These are phyloP conservation scores for Hemisphaericaspora xylofermentans DNA, from an alignment of 1,139 yeast species.

Conservation along the genomic window DNA sequence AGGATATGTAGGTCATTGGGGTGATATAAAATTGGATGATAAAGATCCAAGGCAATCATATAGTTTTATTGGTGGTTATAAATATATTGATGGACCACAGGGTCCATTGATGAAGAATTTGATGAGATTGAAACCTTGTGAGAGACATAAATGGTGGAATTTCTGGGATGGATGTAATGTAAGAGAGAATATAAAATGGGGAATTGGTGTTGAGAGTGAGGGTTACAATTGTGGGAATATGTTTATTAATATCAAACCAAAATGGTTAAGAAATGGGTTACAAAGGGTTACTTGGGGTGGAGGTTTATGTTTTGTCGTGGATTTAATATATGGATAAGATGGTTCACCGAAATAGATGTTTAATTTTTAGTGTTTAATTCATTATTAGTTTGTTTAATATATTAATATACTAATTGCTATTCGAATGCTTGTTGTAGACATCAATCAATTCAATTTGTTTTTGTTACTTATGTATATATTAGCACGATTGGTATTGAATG, in stretches of 20 bases:
- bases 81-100: slow-evolving; percentile 85
- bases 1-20: slow-evolving; percentile 83
- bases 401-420: neutral
- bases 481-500: no score
- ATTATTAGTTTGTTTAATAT: slow-evolving; percentile 1
- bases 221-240: slow-evolving; percentile 67
- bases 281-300: slow-evolving; percentile 70
- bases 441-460: no score
- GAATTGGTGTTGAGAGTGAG: slow-evolving; percentile 86
- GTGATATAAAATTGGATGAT: slow-evolving; percentile 68
- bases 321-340: slow-evolving; percentile 52
- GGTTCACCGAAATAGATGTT: neutral
- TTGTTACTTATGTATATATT: no score
- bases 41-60: slow-evolving; percentile 77
- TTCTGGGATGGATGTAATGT: slow-evolving; percentile 77
- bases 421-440: no score
- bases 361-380: neutral
- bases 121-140: slow-evolving; percentile 69
- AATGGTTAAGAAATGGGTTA: slow-evolving; percentile 44
- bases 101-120: slow-evolving; percentile 87
- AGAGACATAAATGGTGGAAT: slow-evolving; percentile 85
- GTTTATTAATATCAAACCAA: slow-evolving; percentile 52
- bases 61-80: slow-evolving; percentile 82
- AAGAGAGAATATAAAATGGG: slow-evolving; percentile 71
- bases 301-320: slow-evolving; percentile 59